Base-by-base conservation (phyloP, 106 monocot genomes). In the Dendrobium catenatum region DNA sequence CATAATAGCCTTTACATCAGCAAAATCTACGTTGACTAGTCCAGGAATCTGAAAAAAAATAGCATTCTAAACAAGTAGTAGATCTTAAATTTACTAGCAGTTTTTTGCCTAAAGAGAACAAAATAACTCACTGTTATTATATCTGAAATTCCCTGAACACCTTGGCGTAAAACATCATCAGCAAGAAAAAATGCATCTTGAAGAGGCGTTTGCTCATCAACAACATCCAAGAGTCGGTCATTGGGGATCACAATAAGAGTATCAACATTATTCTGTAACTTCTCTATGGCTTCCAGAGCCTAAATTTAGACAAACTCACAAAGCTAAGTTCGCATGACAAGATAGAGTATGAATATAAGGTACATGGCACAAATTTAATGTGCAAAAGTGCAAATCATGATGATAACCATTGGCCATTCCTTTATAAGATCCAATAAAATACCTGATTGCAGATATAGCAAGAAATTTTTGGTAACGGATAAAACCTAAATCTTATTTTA, bases 241-340 rank as follows among this genome's bases (percentile, higher is more conserved):
- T 99, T 95, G 68, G 98, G 98, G 75, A 99, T 99, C 72, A 99
- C 95, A 66, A 99, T 99, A 78, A 99, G 95, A 80, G 98, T 99
- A 61, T 99, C 98, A 48, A 98, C 98, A 82, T 77, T 95, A 81
- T 90, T 98, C 79, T 93, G 88, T 54, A 99, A 81, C 75, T 95
- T 98, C 81, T 95, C 93, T 47, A 98, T 93, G 78, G 95, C 98
- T 82, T 95, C 98, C 79, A 95, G 49, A 77, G 95, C 98, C 98
- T 98, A 83, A 17, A 75, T 42, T 40, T 67, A 8, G 29, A 76
- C 11, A 72, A 68, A 48, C 19, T 61, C 22, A 4, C n/a, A 56
- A 70, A 70, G 27, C 10, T 29, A 70, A 61, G 64, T 19, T 64
- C 20, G 20, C 37, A 37, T 37, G 37, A 13, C 51, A 51, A 13